Percentiles rank a stretch among this genome's conserved stretches.
Evolutionary conservation across 441 rosid species (phyloP).

Genomic region (Aleurites moluccanus): DNA sequence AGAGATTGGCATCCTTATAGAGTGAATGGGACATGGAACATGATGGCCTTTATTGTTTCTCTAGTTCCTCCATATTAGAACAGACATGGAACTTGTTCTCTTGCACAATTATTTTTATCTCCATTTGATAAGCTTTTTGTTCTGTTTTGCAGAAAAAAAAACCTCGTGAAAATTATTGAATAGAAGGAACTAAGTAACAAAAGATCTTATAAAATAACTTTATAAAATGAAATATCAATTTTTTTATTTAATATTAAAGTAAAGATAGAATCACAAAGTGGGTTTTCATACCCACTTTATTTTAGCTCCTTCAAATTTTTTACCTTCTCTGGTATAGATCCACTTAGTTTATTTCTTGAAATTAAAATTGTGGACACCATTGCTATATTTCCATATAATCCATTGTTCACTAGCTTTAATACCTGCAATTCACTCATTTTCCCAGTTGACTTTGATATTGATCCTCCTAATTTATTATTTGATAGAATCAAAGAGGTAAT

Average conservation of each 20-base stretch:
- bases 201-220: too few relatives aligned
- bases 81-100: background rate
- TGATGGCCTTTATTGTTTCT: background rate
- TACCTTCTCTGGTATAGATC: slow-evolving; percentile 40
- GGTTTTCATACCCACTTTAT: background rate
- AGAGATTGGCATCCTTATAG: background rate
- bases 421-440: slow-evolving; percentile 35
- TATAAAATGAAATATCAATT: too few relatives aligned
- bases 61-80: background rate
- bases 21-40: background rate
- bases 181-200: too few relatives aligned
- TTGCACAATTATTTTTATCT: background rate
- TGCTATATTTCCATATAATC: slow-evolving; percentile 43
- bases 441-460: slow-evolving; percentile 47
- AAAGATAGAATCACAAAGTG: too few relatives aligned
- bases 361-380: slow-evolving; percentile 40
- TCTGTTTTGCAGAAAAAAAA: background rate
- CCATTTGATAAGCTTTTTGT: background rate
- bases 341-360: slow-evolving; percentile 42
- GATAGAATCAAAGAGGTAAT: slow-evolving; percentile 43
- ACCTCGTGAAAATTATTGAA: too few relatives aligned
- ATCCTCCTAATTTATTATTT: slow-evolving; percentile 38
- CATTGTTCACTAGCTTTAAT: slow-evolving; percentile 36
- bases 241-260: too few relatives aligned
- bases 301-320: slow-evolving; percentile 38